Percentiles rank a stretch among this genome's conserved stretches.
Evolutionary conservation across 164 flowering plant species (phyloP).

Genomic region (Sextonia rubra): DNA sequence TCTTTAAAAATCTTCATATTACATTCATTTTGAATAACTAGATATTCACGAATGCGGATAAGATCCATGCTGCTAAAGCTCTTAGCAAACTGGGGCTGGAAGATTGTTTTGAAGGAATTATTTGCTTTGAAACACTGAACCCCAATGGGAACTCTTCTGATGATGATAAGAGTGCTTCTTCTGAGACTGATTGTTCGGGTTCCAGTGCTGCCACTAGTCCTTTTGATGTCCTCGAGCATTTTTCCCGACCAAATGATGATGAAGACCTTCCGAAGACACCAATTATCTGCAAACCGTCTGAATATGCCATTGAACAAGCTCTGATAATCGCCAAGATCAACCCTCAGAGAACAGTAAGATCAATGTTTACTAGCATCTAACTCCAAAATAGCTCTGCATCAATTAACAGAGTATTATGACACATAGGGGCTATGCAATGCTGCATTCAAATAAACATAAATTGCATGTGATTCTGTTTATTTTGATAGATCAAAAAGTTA

Average conservation of each 20-base stretch:
- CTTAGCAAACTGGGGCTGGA: slow-evolving; percentile 74
- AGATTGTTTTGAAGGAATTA: slow-evolving; percentile 79
- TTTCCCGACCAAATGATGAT: slow-evolving; percentile 21
- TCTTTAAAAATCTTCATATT: background rate
- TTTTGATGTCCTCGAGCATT: slow-evolving; percentile 35
- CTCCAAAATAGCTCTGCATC: background rate
- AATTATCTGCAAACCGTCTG: slow-evolving; percentile 80
- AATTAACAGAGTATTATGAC: no score
- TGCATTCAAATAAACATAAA: no score
- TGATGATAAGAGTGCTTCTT: slow-evolving; percentile 16
- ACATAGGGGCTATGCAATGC: no score
- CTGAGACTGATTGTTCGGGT: slow-evolving; percentile 8
- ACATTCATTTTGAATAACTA: slow-evolving; percentile 11
- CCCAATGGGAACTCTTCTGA: slow-evolving; percentile 17
- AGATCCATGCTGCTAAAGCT: slow-evolving; percentile 58
- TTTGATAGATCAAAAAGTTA: background rate
- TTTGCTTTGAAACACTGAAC: slow-evolving; percentile 85
- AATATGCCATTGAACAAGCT: slow-evolving; percentile 51
- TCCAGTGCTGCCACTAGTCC: background rate
- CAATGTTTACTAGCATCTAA: background rate
- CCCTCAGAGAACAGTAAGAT: slow-evolving; percentile 72
- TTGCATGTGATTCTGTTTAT: background rate
- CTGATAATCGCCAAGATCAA: slow-evolving; percentile 63
- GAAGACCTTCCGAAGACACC: slow-evolving; percentile 48
- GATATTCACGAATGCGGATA: slow-evolving; percentile 84